These are phyloP conservation scores for Neopestalotiopsis rosae DNA, from an alignment of 2,329 filamentous ascomycete genomes.

Conservation along the genomic window DNA sequence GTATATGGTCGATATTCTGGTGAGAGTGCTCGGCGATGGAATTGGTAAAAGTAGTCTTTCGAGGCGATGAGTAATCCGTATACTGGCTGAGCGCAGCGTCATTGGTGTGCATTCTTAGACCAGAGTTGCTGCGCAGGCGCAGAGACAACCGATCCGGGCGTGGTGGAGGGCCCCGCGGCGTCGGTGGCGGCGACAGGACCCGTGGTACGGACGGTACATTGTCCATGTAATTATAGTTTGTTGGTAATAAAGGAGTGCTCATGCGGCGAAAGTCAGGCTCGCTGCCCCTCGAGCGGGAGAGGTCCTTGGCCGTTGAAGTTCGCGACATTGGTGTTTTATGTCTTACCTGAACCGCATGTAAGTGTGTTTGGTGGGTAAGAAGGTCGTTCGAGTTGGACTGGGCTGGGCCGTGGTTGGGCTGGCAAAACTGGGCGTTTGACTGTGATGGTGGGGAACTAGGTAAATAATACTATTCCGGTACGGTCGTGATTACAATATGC, in stretches of 20 bases:
- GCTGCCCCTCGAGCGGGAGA: conserved; percentile 3
- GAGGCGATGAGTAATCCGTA: conserved; percentile 43
- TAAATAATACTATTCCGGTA: not conserved
- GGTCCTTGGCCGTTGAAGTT: conserved; percentile 2
- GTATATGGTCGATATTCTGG: conserved; percentile 33
- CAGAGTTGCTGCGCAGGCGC: conserved; percentile 50
- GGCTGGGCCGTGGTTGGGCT: not conserved
- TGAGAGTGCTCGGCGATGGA: not conserved
- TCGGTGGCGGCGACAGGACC: conserved; percentile 31
- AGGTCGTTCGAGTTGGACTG: not conserved
- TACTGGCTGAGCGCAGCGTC: conserved; percentile 50
- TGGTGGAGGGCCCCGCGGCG: conserved; percentile 22
- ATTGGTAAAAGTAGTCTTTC: conserved; percentile 8
- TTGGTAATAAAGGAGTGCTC: conserved; percentile 20
- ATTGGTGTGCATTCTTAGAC: conserved; percentile 50
- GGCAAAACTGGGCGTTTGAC: not conserved
- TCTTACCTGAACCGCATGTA: conserved; percentile 6
- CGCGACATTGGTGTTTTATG: conserved; percentile 16
- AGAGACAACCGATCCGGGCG: conserved; percentile 30
- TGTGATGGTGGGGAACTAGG: not conserved
- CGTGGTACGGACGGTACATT: conserved; percentile 19
- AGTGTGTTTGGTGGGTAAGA: not conserved
- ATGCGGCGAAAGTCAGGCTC: conserved; percentile 17
- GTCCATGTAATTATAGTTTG: conserved; percentile 15
- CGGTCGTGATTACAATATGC: not conserved